phyloP scores from a whole-genome alignment of 2,329 filamentous ascomycete species.

The Annulohypoxylon truncatum region DNA sequence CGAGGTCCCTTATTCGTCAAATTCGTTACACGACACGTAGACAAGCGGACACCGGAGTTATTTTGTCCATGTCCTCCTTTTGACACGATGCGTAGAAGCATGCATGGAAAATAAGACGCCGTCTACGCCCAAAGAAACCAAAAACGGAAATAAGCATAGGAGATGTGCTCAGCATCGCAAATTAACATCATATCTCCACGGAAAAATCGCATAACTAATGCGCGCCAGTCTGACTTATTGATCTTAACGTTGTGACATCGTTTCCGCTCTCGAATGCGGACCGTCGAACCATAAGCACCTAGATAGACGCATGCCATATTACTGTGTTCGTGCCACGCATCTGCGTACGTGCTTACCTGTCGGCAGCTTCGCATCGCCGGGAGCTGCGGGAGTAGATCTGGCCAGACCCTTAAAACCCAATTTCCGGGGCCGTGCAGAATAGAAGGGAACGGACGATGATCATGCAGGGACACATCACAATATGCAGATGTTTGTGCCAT shows the following conservation, averaged over 20 bases:
- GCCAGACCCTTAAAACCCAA: conserved; percentile 27
- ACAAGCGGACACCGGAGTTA: conserved; percentile 20
- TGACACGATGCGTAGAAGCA: conserved; percentile 11
- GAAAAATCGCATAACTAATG: neutral
- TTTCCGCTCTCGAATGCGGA: conserved; percentile 1
- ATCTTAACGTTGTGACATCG: neutral
- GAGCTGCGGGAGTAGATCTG: conserved; percentile 21
- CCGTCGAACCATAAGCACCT: neutral
- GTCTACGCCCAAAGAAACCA: neutral
- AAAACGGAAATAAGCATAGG: conserved; percentile 5
- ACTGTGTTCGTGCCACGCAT: conserved; percentile 11
- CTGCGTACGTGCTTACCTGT: neutral
- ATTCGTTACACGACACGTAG: conserved; percentile 30
- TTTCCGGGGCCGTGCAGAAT: conserved; percentile 9
- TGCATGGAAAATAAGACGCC: conserved; percentile 1
- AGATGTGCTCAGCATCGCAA: neutral
- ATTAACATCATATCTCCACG: conserved; percentile 3
- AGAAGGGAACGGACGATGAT: conserved; percentile 3
- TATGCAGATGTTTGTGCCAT: conserved; percentile 24
- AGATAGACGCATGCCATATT: conserved; percentile 7
- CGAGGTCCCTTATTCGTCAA: neutral
- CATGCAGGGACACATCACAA: conserved; percentile 30
- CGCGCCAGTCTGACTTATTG: neutral
- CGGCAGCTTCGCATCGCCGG: neutral
- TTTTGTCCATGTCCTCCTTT: conserved; percentile 10